Evolutionary conservation across 306 rosid genomes (phyloP), one percentile per base, ranked within the genome.

Genomic region (Ammopiptanthus mongolicus): DNA sequence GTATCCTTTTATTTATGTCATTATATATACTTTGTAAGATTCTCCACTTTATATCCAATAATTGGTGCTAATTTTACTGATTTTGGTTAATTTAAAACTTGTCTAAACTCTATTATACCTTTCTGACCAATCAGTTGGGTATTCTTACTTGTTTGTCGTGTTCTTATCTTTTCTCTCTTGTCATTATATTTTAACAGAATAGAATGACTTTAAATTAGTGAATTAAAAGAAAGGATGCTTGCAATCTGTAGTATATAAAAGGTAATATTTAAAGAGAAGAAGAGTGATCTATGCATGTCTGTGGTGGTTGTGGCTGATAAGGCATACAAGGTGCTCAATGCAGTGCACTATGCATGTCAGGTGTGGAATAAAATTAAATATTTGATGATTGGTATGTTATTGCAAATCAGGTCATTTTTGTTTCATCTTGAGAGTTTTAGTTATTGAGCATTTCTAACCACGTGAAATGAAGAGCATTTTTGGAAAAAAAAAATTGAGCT

Each of bases 1-100:
- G 96, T 91, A 95, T 95, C 97, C 97, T 82, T 77, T 15, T 9
- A 4, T 15, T 21, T 67, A 1, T 39, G 21, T 14, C 9, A 14
- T 64, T 66, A 41, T 53, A 25, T 53, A 11, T 64, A 8, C 9
- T 41, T 18, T 42, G 6, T 57, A n/a, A 14, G 18, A 37, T 22
- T 62, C 19, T 18, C 13, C 1, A 17, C 23, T 0, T 31, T 5
- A 13, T 22, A 42, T 33, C 21, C 50, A 52, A 19, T 28, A 23
- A 29, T 29, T n/a, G 39, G 19, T 62, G 68, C 68, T 62, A 62
- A 6, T 17, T 17, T 15, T 61, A 17, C 28, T 7, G 1, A 36
- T 34, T 17, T 33, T 25, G 5, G 34, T 73, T 51, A 34, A 8
- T 65, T 33, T 18, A 53, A 12, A 56, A 37, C 21, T 22, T 58